Base-by-base conservation (phyloP, 2,329 filamentous ascomycete genomes). In the Clonostachys byssicola region DNA sequence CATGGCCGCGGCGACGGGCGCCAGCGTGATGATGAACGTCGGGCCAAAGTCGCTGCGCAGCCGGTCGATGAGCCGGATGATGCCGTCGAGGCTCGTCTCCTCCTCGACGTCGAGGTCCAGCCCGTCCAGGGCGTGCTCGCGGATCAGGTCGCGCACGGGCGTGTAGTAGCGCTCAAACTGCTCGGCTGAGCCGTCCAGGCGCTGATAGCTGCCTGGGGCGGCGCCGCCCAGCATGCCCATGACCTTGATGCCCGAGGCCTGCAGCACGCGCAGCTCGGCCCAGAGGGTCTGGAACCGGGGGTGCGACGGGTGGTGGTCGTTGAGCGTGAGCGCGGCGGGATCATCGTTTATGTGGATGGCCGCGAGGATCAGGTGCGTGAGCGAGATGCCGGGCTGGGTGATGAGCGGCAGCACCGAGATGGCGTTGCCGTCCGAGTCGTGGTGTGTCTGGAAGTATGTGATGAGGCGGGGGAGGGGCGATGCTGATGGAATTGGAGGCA, bases 181-280 rank as follows among this genome's bases (percentile, higher is more conserved):
- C 45, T 76, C 69, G 36, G 72, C 61, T 42, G 62, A 62, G 47
- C 81, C 80, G 57, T 86, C 80, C 5, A 84, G 76, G 1, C 75
- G 74, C 43, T 50, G 23, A 47, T 80, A 96, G 12, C 83, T 86
- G 12, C 91, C 92, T 49, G 78, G 77, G 0, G 89, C 90, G 3
- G 91, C 90, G 14, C 92, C 92, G 38, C 92, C 92, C 2, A 96
- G 74, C 88, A 96, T 94, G 47, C 82, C 89, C 61, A 95, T 75
- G 12, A 96, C 82, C 57, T 86, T 90, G 52, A 96, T 76, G 40
- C 90, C 90, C 7, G 77, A 75, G 3, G 78, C 78, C 62, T 94
- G 86, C 6, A 96, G 70, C 52, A 83, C 72, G 8, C 78, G 75
- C 9, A 89, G 80, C 64, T 96, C 92, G 18, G 78, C 78, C 90